Conservation (phyloP, 164 flowering plant genomes). For the Vitis riparia region DNA sequence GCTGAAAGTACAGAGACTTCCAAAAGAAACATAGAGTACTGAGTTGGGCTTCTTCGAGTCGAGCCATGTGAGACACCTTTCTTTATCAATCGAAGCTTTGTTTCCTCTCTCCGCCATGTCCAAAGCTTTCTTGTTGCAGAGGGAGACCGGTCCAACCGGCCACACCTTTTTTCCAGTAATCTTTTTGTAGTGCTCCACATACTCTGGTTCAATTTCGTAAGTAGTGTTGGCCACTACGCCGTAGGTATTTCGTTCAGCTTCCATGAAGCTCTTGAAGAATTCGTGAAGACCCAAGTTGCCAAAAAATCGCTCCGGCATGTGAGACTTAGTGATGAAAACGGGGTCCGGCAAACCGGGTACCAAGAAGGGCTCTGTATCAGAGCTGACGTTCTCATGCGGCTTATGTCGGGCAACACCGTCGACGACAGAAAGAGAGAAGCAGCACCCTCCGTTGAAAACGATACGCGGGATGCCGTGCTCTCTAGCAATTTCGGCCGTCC, state of each 20-base stretch:
- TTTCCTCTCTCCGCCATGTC: background rate
- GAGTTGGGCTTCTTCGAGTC: conserved; percentile 2
- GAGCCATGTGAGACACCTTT: background rate
- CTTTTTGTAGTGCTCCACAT: background rate
- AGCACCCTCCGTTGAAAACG: conserved; percentile 3
- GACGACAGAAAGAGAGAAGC: background rate
- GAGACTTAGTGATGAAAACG: conserved; percentile 6
- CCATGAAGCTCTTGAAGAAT: background rate
- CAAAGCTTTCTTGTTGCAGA: background rate
- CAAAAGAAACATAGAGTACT: conserved; percentile 1
- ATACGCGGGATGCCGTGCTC: conserved; percentile 6
- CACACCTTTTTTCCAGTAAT: background rate
- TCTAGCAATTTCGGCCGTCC: conserved; percentile 5
- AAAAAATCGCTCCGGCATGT: conserved; percentile 2
- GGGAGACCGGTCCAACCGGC: background rate
- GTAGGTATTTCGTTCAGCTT: background rate
- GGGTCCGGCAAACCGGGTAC: conserved; percentile 7
- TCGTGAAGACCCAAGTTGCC: background rate
- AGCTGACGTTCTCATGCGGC: background rate
- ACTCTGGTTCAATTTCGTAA: background rate
- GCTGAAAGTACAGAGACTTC: background rate
- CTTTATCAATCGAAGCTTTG: background rate
- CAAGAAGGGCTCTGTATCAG: conserved; percentile 4
- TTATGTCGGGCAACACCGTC: background rate
- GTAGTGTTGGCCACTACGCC: background rate